A percentile compares a stretch with the other conserved stretches of the same genome.
Conservation (phyloP, 495 filamentous ascomycete genomes). For the Aspergillus sparsus region DNA sequence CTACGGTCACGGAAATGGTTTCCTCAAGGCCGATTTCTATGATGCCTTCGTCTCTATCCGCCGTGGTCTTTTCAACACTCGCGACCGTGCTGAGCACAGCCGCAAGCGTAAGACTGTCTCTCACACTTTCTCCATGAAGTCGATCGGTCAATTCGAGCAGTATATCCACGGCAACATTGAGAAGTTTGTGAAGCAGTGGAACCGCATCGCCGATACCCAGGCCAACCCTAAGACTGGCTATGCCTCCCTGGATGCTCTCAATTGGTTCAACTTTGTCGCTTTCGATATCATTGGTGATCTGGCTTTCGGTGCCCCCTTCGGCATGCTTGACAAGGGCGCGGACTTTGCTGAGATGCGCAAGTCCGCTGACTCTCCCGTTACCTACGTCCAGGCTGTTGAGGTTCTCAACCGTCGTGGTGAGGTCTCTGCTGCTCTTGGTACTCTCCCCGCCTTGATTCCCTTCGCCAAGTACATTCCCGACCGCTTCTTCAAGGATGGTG, state of each 20-base stretch:
- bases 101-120: constrained; percentile 89
- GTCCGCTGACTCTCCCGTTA: constrained; percentile 41
- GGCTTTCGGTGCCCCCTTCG: constrained; percentile 57
- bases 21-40: constrained; percentile 80
- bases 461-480: constrained; percentile 56
- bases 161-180: constrained; percentile 84
- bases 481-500: constrained; percentile 52
- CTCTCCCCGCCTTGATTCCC: constrained; percentile 47
- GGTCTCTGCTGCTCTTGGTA: constrained; percentile 53
- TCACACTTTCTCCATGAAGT: constrained; percentile 84
- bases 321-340: constrained; percentile 53
- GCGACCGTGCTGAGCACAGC: constrained; percentile 78
- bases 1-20: constrained; percentile 71
- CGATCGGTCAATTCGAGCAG: constrained; percentile 81
- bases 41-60: constrained; percentile 88
- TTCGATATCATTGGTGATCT: constrained; percentile 85
- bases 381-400: constrained; percentile 54
- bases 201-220: constrained; percentile 50
- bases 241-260: constrained; percentile 70
- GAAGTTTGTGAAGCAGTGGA: constrained; percentile 73
- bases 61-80: constrained; percentile 87
- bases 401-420: constrained; percentile 58
- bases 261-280: constrained; percentile 94
- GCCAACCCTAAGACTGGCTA: constrained; percentile 51
- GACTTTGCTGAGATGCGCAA: constrained; percentile 64